Conservation (phyloP, 805 yeast species). For the Teunomyces tritomae region DNA sequence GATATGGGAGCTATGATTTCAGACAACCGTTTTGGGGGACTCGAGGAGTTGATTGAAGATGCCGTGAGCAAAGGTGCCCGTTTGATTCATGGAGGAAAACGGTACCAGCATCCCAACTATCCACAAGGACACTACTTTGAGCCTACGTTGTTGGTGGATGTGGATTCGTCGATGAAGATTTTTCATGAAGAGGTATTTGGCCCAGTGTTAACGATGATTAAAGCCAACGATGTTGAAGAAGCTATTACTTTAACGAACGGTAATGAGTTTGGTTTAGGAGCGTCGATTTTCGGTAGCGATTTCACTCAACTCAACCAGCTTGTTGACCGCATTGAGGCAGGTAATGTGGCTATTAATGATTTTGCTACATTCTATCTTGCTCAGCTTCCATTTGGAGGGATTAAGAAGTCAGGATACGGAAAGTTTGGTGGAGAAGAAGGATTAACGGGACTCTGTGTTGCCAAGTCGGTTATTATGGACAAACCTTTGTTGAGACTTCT, state of each 20-base stretch:
- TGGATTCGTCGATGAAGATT: conserved; percentile 67
- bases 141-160: conserved; percentile 87
- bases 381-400: conserved; percentile 97
- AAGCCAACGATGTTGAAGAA: conserved; percentile 61
- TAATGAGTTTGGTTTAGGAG: conserved; percentile 88
- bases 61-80: conserved; percentile 84
- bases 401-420: conserved; percentile 90
- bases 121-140: conserved; percentile 93
- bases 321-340: conserved; percentile 66
- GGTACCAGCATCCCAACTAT: conserved; percentile 82
- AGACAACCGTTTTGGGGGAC: conserved; percentile 63
- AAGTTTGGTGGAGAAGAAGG: conserved; percentile 99
- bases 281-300: conserved; percentile 78
- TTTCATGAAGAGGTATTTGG: conserved; percentile 94
- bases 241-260: conserved; percentile 79
- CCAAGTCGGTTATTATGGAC: conserved; percentile 86
- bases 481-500: conserved; percentile 57
- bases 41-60: conserved; percentile 66
- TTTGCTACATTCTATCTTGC: conserved; percentile 96
- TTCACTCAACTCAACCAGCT: conserved; percentile 57
- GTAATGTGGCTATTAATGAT: conserved; percentile 95
- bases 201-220: conserved; percentile 79
- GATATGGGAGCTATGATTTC: conserved; percentile 97
- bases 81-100: conserved; percentile 76
- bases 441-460: conserved; percentile 79